Evolutionary conservation across 768 basidiomycete genomes (phyloP).

Genomic region (Russula lepida): DNA sequence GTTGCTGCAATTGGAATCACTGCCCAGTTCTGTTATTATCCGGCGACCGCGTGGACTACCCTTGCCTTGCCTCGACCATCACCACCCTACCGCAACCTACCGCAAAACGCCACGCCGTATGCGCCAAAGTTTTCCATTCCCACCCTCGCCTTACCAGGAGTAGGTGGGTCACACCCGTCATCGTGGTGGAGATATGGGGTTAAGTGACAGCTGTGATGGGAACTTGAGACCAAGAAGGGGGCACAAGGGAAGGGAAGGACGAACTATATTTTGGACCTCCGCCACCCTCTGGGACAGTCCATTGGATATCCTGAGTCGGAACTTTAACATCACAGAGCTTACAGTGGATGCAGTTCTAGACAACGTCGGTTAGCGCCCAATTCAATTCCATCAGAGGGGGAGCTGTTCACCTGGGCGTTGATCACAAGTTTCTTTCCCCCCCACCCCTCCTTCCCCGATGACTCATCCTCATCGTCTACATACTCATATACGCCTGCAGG

Average conservation of each 20-base stretch:
- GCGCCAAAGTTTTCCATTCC: neutral
- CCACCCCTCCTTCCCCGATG: constrained; percentile 47
- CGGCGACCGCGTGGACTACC: constrained; percentile 3
- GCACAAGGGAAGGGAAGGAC: neutral
- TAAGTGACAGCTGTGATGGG: constrained; percentile 14
- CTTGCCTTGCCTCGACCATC: neutral
- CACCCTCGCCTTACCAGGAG: neutral
- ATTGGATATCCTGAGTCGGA: constrained; percentile 93
- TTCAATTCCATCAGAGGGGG: neutral
- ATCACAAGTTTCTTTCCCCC: constrained; percentile 86
- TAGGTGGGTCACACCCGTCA: neutral
- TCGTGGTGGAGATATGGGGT: neutral
- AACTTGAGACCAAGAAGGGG: neutral
- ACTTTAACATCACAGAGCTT: constrained; percentile 96
- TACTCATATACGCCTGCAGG: constrained; percentile 98
- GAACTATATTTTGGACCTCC: constrained; percentile 94
- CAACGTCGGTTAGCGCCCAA: constrained; percentile 23
- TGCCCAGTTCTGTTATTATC: neutral
- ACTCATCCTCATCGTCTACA: constrained; percentile 52
- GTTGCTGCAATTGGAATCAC: neutral
- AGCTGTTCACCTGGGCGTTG: constrained; percentile 75
- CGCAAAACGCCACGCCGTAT: neutral
- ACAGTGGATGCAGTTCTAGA: constrained; percentile 86
- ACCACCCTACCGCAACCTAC: constrained; percentile 13
- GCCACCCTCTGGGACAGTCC: constrained; percentile 94